Base-by-base conservation (phyloP, 2,329 filamentous ascomycete genomes). In the Amauroascus niger region DNA sequence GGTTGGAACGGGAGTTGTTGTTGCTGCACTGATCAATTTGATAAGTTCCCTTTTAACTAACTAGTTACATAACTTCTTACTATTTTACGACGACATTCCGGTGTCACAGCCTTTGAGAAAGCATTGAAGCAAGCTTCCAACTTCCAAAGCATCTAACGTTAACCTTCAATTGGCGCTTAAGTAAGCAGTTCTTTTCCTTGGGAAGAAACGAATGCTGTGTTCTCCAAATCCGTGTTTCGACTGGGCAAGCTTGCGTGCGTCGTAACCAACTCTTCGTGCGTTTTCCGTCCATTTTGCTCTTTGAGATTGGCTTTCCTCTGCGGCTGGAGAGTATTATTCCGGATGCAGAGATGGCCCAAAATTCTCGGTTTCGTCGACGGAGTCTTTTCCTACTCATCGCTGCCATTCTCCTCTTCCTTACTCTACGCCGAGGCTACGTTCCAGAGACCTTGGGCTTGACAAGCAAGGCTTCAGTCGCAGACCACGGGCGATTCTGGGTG, bases 401-500 rank as follows among this genome's bases (percentile, higher is more conserved):
- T 14, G 30, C 54, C 14, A 46, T 57, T 39, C 41, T 54, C 39
- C 51, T 54, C 33, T 52, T 54, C 39, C 2, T 55, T 16, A 43
- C 28, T 14, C 52, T 48, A 9, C 51, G 48, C 26, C 48, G 37
- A 6, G 35, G 41, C 16, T 53, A 48, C 22, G 35, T 45, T 24
- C 39, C 49, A 33, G 22, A 43, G 40, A 51, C 32, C 30, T 6
- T 54, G 45, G 13, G 30, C n/a, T 37, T 32, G 18, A 28, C 24
- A 24, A 46, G 40, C n/a, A 32, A 35, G 20, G 28, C 39, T 7
- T 53, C 53, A n/a, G 48, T 26, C 14, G 16, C 28, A n/a, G 54
- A 57, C 6, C 57, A 59, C 39, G 57, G 55, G 26, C 39, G 32
- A n/a, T 59, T 60, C 28, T 60, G 58, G 58, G 14, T 45, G 37